Base-by-base conservation (phyloP, 257 asterid genomes). In the Coffea eugenioides region DNA sequence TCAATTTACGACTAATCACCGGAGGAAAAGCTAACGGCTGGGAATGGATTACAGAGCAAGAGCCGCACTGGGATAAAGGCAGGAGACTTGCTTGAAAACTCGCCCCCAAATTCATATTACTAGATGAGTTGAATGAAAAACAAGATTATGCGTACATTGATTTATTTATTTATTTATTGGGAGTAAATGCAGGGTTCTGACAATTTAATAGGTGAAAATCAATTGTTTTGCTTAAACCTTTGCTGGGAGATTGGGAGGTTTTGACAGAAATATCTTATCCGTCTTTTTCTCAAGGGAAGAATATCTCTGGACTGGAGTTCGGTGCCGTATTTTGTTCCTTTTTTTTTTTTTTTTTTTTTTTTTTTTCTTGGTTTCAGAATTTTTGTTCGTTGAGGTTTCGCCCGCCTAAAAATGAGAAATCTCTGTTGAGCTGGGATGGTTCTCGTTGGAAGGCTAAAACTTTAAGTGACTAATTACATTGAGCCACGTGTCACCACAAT, bases 1-100 rank as follows among this genome's bases (percentile, higher is more conserved):
- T 80, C 70, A 76, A 88, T 86, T 79, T 84, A 39, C 83, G 79
- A 69, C 34, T 76, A 82, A 80, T 76, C 45, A 75, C 78, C 1
- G 87, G 87, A 70, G 84, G 80, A 79, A 84, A 77, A 48, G 78
- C 49, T 65, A 80, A 49, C 20, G 87, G 88, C 45, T 74, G 86
- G 69, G 82, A 83, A 36, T 88, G 89, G 83, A 82, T 70, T 74
- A 25, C 81, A 77, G 71, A 79, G 84, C 90, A 87, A 64, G 90
- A 82, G 87, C 83, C 77, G 66, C 93, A 85, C 73, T 80, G 89
- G 43, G 90, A 75, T 71, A 84, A 73, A 43, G 92, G 87, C 80
- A 90, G 81, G 31, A 87, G 74, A 84, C 84, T 86, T 84, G 91
- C 89, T 83, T 89, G 93, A 82, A 85, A 87, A 88, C 85, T 87